Percentiles rank a stretch among this genome's conserved stretches.
phyloP scores from a whole-genome alignment of 2,329 filamentous ascomycete genomes.

The Tetracladium maxilliforme region DNA sequence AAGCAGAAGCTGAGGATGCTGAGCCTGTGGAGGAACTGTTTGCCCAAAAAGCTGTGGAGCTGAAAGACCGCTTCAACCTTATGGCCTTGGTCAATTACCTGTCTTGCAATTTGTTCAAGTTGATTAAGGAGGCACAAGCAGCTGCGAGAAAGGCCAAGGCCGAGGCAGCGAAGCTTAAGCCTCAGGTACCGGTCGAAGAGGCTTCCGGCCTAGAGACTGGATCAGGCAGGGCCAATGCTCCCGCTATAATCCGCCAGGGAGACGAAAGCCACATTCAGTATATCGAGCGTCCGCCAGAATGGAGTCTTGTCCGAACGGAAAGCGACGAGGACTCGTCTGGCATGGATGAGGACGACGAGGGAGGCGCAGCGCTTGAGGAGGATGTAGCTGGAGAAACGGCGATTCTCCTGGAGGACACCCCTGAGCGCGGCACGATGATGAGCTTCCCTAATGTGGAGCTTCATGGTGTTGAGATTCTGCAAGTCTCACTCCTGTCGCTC shows the following conservation, averaged over 20 bases:
- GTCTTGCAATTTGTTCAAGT: conserved; percentile 28
- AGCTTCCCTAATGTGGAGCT: conserved; percentile 69
- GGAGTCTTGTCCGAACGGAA: conserved; percentile 31
- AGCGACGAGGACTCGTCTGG: conserved; percentile 22
- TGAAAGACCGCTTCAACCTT: conserved; percentile 41
- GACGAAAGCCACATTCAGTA: conserved; percentile 53
- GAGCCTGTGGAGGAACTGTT: conserved; percentile 53
- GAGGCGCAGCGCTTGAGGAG: conserved; percentile 22
- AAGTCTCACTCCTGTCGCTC: conserved; percentile 51
- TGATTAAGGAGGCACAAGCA: conserved; percentile 1
- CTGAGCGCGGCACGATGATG: conserved; percentile 60
- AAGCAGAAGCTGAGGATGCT: conserved; percentile 43
- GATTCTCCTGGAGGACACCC: conserved; percentile 8
- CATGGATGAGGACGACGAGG: conserved; percentile 18
- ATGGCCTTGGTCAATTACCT: conserved; percentile 66
- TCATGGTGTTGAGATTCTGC: conserved; percentile 61
- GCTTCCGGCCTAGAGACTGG: no score
- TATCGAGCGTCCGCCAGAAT: conserved; percentile 67
- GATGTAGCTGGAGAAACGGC: no score
- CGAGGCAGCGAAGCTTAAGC: conserved; percentile 4
- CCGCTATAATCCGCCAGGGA: no score
- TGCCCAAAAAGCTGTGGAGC: conserved; percentile 35
- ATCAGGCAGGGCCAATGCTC: no score
- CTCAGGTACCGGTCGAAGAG: no score
- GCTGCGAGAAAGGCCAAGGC: conserved; percentile 4